Percentiles rank a stretch among this genome's conserved stretches.
These are phyloP conservation scores for Ogataea allantospora DNA, from an alignment of 805 yeast species.

Conservation along the genomic window DNA sequence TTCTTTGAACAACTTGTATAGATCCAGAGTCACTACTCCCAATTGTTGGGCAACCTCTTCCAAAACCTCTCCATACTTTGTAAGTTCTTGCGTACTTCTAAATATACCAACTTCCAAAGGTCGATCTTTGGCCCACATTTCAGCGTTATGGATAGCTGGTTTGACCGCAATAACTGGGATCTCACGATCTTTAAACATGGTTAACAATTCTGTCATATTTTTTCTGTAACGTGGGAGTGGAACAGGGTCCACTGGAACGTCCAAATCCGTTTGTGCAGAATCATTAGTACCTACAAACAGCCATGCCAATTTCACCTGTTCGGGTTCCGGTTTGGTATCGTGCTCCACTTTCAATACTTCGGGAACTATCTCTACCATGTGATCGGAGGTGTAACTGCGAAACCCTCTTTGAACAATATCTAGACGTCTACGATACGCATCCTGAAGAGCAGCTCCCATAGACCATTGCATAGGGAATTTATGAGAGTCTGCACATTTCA, in stretches of 20 bases:
- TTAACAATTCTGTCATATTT: slow-evolving; percentile 47
- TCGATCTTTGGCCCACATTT: slow-evolving; percentile 36
- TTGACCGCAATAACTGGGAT: slow-evolving; percentile 60
- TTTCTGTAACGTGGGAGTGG: slow-evolving; percentile 45
- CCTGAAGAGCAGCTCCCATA: slow-evolving; percentile 31
- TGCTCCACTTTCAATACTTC: slow-evolving; percentile 50
- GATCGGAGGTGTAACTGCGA: slow-evolving; percentile 70
- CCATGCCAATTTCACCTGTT: slow-evolving; percentile 42
- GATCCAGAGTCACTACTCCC: slow-evolving; percentile 57
- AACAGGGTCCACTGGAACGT: slow-evolving; percentile 42
- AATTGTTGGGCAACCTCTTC: slow-evolving; percentile 42
- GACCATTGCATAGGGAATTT: slow-evolving; percentile 28
- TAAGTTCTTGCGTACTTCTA: slow-evolving; percentile 46
- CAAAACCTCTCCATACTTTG: slow-evolving; percentile 51
- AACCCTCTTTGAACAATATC: slow-evolving; percentile 76
- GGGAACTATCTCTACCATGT: slow-evolving; percentile 52
- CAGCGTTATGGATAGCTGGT: slow-evolving; percentile 56
- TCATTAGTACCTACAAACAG: slow-evolving; percentile 86
- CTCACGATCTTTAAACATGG: slow-evolving; percentile 37
- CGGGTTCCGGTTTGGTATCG: slow-evolving; percentile 28
- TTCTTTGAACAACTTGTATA: slow-evolving; percentile 38
- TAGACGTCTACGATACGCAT: slow-evolving; percentile 54
- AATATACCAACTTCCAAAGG: slow-evolving; percentile 40
- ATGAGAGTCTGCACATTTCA: slow-evolving; percentile 1
- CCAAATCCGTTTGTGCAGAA: slow-evolving; percentile 32